Conservation (phyloP, 257 asterid genomes). For the Marsdenia floribunda region DNA sequence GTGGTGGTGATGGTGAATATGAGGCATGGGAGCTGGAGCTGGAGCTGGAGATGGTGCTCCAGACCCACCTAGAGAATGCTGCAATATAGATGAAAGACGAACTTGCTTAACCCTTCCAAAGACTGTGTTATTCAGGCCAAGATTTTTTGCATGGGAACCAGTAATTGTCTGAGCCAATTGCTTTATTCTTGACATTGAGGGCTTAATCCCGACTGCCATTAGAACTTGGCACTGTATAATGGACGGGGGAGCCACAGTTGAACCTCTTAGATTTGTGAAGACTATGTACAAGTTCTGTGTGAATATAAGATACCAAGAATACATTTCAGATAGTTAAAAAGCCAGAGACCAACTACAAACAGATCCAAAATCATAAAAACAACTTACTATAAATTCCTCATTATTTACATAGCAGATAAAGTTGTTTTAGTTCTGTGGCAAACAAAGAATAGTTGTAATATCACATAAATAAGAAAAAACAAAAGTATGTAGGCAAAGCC, state of each 20-base stretch:
- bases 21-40: constrained; percentile 49
- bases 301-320: constrained; percentile 13
- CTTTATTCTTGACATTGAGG: constrained; percentile 69
- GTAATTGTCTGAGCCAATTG: constrained; percentile 84
- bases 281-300: constrained; percentile 77
- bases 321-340: background rate
- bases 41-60: constrained; percentile 59
- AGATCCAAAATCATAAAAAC: constrained; percentile 3
- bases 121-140: constrained; percentile 87
- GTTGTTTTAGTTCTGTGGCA: background rate
- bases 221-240: constrained; percentile 70
- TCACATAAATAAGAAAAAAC: background rate
- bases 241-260: constrained; percentile 65
- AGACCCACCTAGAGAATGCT: constrained; percentile 49
- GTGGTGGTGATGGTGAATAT: constrained; percentile 40
- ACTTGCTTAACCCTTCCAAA: constrained; percentile 96
- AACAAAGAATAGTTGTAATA: background rate
- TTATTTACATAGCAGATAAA: background rate
- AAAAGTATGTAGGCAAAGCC: background rate
- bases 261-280: constrained; percentile 75
- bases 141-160: constrained; percentile 66
- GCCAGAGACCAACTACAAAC: constrained; percentile 4
- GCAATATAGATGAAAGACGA: constrained; percentile 67
- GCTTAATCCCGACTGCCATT: constrained; percentile 66
- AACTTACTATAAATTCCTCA: background rate